Conservation (phyloP, 2,329 filamentous ascomycete species). For the Talaromyces sp. region DNA sequence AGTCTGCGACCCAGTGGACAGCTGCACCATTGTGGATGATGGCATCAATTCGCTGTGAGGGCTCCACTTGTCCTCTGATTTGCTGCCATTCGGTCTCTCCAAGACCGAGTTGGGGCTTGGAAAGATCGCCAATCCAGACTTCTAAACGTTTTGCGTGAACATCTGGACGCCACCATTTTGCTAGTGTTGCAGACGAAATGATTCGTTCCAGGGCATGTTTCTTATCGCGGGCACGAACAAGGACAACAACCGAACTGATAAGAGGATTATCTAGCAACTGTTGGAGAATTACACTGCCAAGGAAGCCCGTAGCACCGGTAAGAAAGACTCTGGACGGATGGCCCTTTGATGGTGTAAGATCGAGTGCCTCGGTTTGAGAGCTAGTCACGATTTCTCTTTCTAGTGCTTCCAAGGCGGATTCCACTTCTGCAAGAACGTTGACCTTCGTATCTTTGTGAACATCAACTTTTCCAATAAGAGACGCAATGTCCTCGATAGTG, state of each 20-base stretch:
- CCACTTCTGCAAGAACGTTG: background rate
- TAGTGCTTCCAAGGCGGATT: background rate
- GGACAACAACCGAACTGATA: slow-evolving; percentile 57
- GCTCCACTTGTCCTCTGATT: slow-evolving; percentile 32
- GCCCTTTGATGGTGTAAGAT: background rate
- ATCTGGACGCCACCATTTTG: slow-evolving; percentile 65
- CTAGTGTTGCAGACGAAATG: slow-evolving; percentile 61
- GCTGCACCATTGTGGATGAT: slow-evolving; percentile 78
- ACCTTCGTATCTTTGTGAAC: background rate
- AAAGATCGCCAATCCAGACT: slow-evolving; percentile 68
- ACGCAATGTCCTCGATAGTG: background rate
- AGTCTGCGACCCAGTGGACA: slow-evolving; percentile 75
- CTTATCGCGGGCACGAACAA: slow-evolving; percentile 62
- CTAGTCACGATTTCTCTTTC: background rate
- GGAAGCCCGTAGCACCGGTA: slow-evolving; percentile 85
- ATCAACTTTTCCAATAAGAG: background rate
- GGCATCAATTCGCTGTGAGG: slow-evolving; percentile 60
- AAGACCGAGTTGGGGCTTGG: slow-evolving; percentile 69
- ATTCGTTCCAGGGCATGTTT: slow-evolving; percentile 61
- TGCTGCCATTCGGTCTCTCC: slow-evolving; percentile 59
- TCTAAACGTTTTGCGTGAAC: slow-evolving; percentile 61
- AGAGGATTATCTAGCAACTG: slow-evolving; percentile 62
- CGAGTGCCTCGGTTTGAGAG: background rate
- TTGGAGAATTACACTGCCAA: slow-evolving; percentile 73
- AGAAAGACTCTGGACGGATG: slow-evolving; percentile 55